phyloP scores from a whole-genome alignment of 1,284 basidiomycete species.

The Trichosporon coremiiforme region DNA sequence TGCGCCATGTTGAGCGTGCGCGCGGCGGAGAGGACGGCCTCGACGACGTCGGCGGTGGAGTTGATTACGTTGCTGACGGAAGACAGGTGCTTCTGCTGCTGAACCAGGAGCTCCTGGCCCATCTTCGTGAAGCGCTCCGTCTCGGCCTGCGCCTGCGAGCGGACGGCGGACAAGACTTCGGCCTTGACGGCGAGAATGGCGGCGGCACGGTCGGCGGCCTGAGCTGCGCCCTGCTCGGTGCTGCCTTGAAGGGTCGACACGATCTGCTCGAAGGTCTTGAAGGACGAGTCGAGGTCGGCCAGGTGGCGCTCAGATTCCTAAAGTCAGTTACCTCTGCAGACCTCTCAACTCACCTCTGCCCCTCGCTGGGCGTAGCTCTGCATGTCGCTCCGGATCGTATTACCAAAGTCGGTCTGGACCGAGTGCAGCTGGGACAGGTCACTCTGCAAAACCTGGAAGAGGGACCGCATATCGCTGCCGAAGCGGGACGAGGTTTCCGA shows the following conservation, averaged over 20 bases:
- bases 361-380: constrained; percentile 65
- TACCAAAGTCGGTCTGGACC: constrained; percentile 53
- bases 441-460: constrained; percentile 67
- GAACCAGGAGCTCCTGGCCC: constrained; percentile 49
- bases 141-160: constrained; percentile 43
- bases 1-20: constrained; percentile 64
- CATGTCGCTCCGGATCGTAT: constrained; percentile 63
- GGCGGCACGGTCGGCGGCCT: constrained; percentile 57
- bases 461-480: constrained; percentile 63
- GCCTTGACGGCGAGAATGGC: constrained; percentile 42
- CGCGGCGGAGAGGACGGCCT: constrained; percentile 65
- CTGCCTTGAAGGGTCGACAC: constrained; percentile 65
- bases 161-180: constrained; percentile 48
- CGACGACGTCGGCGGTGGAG: constrained; percentile 60
- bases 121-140: constrained; percentile 41
- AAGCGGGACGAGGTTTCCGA: constrained; percentile 66
- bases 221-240: constrained; percentile 61
- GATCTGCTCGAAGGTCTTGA: constrained; percentile 65
- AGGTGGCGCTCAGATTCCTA: constrained; percentile 41
- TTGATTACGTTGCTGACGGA: constrained; percentile 53
- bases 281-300: constrained; percentile 55
- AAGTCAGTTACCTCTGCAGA: constrained; percentile 22
- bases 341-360: constrained; percentile 43
- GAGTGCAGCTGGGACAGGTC: constrained; percentile 61
- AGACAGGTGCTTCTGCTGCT: constrained; percentile 50